phyloP scores from a whole-genome alignment of 768 basidiomycete species.

The Auricularia cornea region DNA sequence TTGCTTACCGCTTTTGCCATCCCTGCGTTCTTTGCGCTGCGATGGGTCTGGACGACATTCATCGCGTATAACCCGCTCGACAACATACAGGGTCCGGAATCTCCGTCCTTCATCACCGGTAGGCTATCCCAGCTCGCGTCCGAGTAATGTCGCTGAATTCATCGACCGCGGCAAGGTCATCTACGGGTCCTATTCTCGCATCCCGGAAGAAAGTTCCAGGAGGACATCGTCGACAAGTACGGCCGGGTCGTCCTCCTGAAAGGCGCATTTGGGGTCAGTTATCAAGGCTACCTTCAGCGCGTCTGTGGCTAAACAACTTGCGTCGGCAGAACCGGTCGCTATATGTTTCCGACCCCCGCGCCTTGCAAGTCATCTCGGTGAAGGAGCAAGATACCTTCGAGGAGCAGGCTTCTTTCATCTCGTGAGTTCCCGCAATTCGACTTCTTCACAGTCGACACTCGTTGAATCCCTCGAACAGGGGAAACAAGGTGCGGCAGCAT shows the following conservation, averaged over 20 bases:
- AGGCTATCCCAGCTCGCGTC: too few species aligned
- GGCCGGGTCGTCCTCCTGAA: conserved; percentile 24
- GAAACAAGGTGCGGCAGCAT: too few species aligned
- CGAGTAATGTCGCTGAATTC: neutral
- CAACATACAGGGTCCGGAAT: conserved; percentile 33
- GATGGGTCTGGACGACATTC: conserved; percentile 13
- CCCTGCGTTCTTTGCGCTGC: conserved; percentile 5
- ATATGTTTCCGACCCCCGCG: conserved; percentile 15
- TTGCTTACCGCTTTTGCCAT: neutral
- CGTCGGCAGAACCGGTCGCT: conserved; percentile 9
- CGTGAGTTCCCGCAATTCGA: too few species aligned
- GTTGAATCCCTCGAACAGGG: too few species aligned
- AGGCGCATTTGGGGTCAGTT: conserved; percentile 28
- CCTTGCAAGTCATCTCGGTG: conserved; percentile 13
- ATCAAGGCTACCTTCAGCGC: neutral
- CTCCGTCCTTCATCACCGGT: conserved; percentile 29
- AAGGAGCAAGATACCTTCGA: conserved; percentile 13
- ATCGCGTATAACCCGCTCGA: conserved; percentile 21
- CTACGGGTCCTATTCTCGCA: conserved; percentile 23
- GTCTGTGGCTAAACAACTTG: neutral
- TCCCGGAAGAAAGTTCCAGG: conserved; percentile 32
- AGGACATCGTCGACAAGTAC: conserved; percentile 27
- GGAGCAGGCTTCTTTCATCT: conserved; percentile 12
- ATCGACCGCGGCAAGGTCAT: conserved; percentile 28
- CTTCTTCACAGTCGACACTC: too few species aligned